Conservation (phyloP, 2,329 filamentous ascomycete genomes). For the Venturia asperata region DNA sequence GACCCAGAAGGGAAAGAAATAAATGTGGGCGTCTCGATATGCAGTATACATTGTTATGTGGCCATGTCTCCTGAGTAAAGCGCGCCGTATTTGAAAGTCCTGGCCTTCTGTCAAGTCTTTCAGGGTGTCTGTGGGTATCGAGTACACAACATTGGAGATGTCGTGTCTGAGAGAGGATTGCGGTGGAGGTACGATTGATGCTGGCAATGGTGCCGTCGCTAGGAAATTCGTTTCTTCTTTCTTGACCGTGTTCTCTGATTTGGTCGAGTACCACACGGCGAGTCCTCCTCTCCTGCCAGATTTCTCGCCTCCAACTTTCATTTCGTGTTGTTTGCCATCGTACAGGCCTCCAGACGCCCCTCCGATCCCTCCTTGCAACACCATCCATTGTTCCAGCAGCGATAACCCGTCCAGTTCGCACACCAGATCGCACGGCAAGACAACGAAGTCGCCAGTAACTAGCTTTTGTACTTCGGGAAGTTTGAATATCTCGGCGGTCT, state of each 20-base stretch:
- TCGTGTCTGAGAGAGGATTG: conserved; percentile 59
- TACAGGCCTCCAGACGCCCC: conserved; percentile 48
- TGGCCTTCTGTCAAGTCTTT: conserved; percentile 68
- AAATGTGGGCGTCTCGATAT: conserved; percentile 87
- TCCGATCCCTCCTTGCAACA: conserved; percentile 64
- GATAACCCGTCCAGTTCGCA: conserved; percentile 81
- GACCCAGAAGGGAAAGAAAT: conserved; percentile 88
- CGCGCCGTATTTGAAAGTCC: conserved; percentile 65
- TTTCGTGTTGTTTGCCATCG: conserved; percentile 38
- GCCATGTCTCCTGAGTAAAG: conserved; percentile 66
- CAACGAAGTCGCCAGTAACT: conserved; percentile 78
- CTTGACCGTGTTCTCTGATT: conserved; percentile 68
- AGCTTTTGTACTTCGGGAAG: conserved; percentile 72
- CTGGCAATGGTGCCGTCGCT: conserved; percentile 62
- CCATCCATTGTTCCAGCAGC: conserved; percentile 87
- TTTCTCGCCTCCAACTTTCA: conserved; percentile 47
- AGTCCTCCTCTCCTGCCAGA: conserved; percentile 67
- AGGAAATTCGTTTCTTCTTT: conserved; percentile 91
- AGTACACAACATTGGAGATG: conserved; percentile 73
- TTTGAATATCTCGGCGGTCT: conserved; percentile 81
- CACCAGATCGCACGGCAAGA: conserved; percentile 88
- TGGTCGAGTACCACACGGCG: conserved; percentile 86
- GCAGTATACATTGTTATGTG: conserved; percentile 73
- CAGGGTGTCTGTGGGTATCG: conserved; percentile 80
- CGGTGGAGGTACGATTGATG: conserved; percentile 50